Base-by-base conservation (phyloP, 371 early-diverging fungal genomes). In the Rhizopus microsporus region DNA sequence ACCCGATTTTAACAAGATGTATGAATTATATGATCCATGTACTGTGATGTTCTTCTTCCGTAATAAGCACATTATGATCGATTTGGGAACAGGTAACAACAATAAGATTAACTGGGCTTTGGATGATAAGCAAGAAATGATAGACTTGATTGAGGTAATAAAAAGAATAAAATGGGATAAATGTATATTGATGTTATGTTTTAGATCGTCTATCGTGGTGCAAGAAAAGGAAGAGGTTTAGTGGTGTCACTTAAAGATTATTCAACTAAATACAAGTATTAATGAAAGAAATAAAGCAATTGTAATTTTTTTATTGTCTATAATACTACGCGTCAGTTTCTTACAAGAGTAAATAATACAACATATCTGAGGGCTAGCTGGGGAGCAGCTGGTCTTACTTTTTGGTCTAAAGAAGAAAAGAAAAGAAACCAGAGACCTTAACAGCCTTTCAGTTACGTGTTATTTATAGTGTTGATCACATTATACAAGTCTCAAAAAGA, bases 31-130 rank as follows among this genome's bases (percentile, higher is more conserved):
- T 73, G 99, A 98, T 70, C 93, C 92, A 5, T 98, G 98, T 71
- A 97, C 99, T 7, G 82, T 83, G 31, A 93, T 93, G 93, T 93
- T 94, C 71, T 94, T 94, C 61, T 95, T 89, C 76, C 81, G 97
- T 29, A 97, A 97, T 82, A 96, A 96, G 67, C 98, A 97, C 62
- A 97, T 97, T 59, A 94, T 95, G 97, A 86, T 98, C 15, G 99
- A 98, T 86, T 72, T 97, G 60, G 99, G 99, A 12, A 98, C 99
- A 0, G 99, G 99, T 60, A 95, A 98, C 72, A 98, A 98, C 80
- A 98, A 98, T 80, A 98, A 98, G 78, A 92, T 98, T 67, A 94
- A 95, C 65, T 96, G 98, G 98, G 88, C 97, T 3, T 71, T 98
- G 46, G 93, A 92, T 54, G 88, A 88, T 57, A 87, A 90, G 51